phyloP scores from a whole-genome alignment of 2,329 filamentous ascomycete genomes.

The Rutstroemia sydowiana region DNA sequence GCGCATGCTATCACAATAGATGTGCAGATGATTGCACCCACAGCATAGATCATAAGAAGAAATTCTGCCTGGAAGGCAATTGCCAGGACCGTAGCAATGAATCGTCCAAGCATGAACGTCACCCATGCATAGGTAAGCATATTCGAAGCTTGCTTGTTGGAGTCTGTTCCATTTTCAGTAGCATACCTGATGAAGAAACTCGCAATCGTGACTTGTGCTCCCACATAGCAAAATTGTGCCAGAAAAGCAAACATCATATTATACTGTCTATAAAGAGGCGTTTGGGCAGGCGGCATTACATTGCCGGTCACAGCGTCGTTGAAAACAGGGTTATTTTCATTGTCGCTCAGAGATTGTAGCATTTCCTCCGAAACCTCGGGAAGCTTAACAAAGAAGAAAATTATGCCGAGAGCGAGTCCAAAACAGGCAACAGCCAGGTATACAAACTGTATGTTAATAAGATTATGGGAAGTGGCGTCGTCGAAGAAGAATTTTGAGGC shows the following conservation, averaged over 20 bases:
- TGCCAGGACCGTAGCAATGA: conserved; percentile 47
- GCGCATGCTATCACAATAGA: conserved; percentile 14
- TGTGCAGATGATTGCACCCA: conserved; percentile 40
- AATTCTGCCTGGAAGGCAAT: conserved; percentile 38
- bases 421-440: conserved; percentile 74
- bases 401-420: conserved; percentile 59
- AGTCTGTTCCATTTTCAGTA: conserved; percentile 48
- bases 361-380: conserved; percentile 49
- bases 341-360: conserved; percentile 28
- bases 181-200: conserved; percentile 68
- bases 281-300: conserved; percentile 19
- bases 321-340: conserved; percentile 36
- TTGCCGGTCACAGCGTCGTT: conserved; percentile 45
- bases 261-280: conserved; percentile 64
- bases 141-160: conserved; percentile 48
- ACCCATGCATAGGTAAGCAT: conserved; percentile 70
- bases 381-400: conserved; percentile 59
- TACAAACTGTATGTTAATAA: conserved; percentile 74
- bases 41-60: conserved; percentile 59
- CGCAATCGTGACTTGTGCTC: conserved; percentile 61
- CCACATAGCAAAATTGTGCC: conserved; percentile 73
- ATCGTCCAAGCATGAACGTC: conserved; percentile 64
- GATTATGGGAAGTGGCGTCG: conserved; percentile 51
- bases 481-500: conserved; percentile 68
- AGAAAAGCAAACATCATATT: conserved; percentile 68